phyloP scores from a whole-genome alignment of 2,329 filamentous ascomycete species.

The Aspergillus vadensis region DNA sequence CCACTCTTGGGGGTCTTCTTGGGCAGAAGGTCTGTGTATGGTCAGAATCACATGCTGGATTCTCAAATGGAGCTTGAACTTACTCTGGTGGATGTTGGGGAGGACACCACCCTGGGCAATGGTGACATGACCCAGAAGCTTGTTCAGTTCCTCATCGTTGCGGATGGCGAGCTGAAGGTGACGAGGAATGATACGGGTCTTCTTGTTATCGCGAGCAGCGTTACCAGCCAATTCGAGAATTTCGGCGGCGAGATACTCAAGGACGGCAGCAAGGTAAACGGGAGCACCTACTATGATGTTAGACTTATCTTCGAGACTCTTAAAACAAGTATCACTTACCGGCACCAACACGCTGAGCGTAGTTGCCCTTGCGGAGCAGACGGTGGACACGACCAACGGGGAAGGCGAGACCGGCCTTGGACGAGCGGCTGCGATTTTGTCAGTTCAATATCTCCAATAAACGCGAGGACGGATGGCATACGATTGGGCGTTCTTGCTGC shows the following conservation, averaged over 20 bases:
- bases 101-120: constrained; percentile 98
- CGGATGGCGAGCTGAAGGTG: constrained; percentile 99
- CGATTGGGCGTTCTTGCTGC: constrained; percentile 99
- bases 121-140: constrained; percentile 90
- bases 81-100: constrained; percentile 84
- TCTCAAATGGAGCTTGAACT: constrained; percentile 63
- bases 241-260: constrained; percentile 98
- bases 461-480: constrained; percentile 59
- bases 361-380: constrained; percentile 99
- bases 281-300: constrained; percentile 63
- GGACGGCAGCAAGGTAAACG: constrained; percentile 94
- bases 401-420: constrained; percentile 98
- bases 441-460: constrained; percentile 8
- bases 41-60: constrained; percentile 91
- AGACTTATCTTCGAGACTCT: neutral
- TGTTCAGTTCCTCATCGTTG: constrained; percentile 99
- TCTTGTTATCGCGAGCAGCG: constrained; percentile 99
- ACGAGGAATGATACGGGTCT: constrained; percentile 99
- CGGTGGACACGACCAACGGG: constrained; percentile 98
- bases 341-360: constrained; percentile 98
- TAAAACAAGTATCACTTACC: constrained; percentile 52
- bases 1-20: constrained; percentile 98
- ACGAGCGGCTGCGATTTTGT: constrained; percentile 72
- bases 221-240: constrained; percentile 99
- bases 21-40: constrained; percentile 94